A percentile compares a stretch with the other conserved stretches of the same genome.
phyloP scores from a whole-genome alignment of 1,139 yeast species.

The Torulaspora pretoriensis region DNA sequence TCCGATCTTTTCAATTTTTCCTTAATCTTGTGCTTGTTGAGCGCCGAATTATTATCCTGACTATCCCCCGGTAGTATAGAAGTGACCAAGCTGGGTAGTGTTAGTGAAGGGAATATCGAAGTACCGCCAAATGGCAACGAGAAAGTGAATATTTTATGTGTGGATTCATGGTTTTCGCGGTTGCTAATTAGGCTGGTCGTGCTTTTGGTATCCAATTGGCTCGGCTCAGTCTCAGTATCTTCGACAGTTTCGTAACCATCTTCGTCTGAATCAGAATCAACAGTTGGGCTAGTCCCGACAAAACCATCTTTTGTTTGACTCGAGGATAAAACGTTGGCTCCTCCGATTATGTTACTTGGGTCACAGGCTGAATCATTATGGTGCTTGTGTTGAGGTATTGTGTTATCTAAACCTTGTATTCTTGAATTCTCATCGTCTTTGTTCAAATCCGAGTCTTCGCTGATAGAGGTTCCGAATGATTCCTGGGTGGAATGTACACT shows the following conservation, averaged over 20 bases:
- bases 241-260: slow-evolving; percentile 20
- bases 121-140: slow-evolving; percentile 44
- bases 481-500: not conserved
- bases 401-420: not conserved
- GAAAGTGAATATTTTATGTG: slow-evolving; percentile 42
- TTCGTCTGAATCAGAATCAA: slow-evolving; percentile 28
- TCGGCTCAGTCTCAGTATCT: not conserved
- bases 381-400: not conserved
- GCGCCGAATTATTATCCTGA: slow-evolving; percentile 3
- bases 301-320: not conserved
- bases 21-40: slow-evolving; percentile 37
- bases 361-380: not conserved
- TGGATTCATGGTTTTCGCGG: not conserved
- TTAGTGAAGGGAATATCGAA: slow-evolving; percentile 13
- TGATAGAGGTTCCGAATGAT: not conserved
- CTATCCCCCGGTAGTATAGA: slow-evolving; percentile 10
- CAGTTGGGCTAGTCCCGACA: not conserved
- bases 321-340: slow-evolving; percentile 22
- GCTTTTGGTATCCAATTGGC: not conserved
- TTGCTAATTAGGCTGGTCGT: no score
- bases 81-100: slow-evolving; percentile 5
- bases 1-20: slow-evolving; percentile 52
- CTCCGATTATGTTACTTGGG: slow-evolving; percentile 29
- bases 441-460: not conserved
- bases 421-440: not conserved